Evolutionary conservation across 495 filamentous ascomycete species (phyloP).

Genomic region (Penicillium mononematosum): DNA sequence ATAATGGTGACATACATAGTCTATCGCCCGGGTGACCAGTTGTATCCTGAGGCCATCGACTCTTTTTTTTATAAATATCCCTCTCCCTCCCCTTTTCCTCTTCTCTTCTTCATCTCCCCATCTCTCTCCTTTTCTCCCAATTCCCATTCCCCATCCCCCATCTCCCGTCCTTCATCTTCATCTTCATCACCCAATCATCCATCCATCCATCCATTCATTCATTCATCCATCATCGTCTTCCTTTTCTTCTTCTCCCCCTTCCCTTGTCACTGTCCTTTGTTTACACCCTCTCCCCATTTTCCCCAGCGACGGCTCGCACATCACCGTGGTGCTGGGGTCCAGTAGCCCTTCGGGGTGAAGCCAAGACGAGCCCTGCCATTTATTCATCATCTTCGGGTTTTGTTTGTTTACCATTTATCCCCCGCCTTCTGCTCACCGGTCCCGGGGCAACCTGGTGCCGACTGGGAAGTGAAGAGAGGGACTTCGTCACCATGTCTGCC

Average conservation of each 20-base stretch:
- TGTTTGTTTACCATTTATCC: not conserved
- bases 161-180: not conserved
- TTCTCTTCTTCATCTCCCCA: constrained; percentile 11
- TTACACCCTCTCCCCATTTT: no score
- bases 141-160: not conserved
- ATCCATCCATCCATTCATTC: not conserved
- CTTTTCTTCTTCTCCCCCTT: not conserved
- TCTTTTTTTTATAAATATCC: not conserved
- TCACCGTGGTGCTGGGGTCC: no score
- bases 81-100: not conserved
- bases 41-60: not conserved
- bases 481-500: not conserved
- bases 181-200: not conserved
- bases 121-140: not conserved
- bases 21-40: not conserved
- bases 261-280: not conserved
- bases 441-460: not conserved
- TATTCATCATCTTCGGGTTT: not conserved
- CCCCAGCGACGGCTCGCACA: no score
- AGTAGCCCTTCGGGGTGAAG: no score
- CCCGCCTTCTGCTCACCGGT: not conserved
- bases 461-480: not conserved
- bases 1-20: not conserved
- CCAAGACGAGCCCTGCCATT: not conserved
- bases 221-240: not conserved